These are phyloP conservation scores for Populus ilicifolia DNA, from an alignment of 345 rosid genomes.

Conservation along the genomic window DNA sequence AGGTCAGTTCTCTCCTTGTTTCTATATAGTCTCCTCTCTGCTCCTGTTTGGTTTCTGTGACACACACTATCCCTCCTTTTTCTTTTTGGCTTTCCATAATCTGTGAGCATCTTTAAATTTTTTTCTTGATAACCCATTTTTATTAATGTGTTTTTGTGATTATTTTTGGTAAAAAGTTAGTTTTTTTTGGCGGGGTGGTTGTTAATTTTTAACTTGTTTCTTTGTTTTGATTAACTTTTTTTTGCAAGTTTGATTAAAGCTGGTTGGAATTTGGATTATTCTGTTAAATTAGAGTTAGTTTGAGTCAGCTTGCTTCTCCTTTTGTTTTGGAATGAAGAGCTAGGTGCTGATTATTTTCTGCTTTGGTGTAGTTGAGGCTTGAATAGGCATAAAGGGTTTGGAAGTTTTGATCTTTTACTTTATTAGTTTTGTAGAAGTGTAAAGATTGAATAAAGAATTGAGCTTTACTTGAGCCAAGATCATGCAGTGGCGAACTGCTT, in stretches of 20 bases:
- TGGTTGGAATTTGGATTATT: background rate
- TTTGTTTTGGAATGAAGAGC: background rate
- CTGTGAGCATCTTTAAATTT: conserved; percentile 16
- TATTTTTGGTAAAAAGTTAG: background rate
- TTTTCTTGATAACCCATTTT: background rate
- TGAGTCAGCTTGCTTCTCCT: background rate
- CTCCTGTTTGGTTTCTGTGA: background rate
- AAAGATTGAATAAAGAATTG: background rate
- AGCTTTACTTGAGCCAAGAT: background rate
- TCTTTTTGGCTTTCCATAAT: background rate
- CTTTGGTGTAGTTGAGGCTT: background rate
- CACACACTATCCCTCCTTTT: background rate
- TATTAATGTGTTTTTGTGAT: background rate
- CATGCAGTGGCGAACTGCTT: background rate
- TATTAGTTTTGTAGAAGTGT: background rate
- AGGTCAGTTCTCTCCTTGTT: background rate
- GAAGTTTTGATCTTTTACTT: background rate
- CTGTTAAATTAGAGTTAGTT: background rate
- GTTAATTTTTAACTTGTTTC: too few relatives aligned
- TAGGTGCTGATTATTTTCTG: background rate
- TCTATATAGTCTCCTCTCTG: background rate
- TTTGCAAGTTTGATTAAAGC: background rate
- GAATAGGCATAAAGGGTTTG: background rate
- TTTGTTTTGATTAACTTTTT: background rate
- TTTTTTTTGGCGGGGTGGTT: background rate